Conservation (phyloP, 345 rosid genomes). For the Firmiana major region DNA sequence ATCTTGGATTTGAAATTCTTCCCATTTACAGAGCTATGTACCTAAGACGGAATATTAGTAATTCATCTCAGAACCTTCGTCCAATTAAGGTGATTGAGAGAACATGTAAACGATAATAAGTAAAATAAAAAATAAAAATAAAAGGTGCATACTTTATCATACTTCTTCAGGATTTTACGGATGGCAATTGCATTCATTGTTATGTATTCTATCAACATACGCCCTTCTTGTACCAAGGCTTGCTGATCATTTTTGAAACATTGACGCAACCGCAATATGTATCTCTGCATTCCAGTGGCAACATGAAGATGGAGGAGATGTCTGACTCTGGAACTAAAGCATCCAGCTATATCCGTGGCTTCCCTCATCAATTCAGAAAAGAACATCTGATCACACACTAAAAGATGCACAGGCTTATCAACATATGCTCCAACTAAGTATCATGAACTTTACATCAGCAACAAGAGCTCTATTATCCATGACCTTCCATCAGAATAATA, state of each 20-base stretch:
- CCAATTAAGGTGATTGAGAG: neutral
- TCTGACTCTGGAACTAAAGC: conserved; percentile 71
- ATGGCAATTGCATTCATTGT: conserved; percentile 89
- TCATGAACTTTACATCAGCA: neutral
- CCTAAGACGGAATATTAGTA: conserved; percentile 33
- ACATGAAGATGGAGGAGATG: conserved; percentile 79
- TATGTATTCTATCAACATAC: conserved; percentile 68
- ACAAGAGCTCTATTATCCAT: neutral
- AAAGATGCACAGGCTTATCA: conserved; percentile 19
- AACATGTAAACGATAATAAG: neutral
- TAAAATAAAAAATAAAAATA: neutral
- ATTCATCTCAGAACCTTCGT: neutral
- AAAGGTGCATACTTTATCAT: conserved; percentile 61
- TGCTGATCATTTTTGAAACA: conserved; percentile 63
- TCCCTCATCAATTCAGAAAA: conserved; percentile 82
- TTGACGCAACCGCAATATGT: conserved; percentile 40
- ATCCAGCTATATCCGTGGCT: conserved; percentile 76
- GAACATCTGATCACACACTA: conserved; percentile 83
- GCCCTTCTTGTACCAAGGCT: conserved; percentile 61
- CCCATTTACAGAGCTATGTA: conserved; percentile 80
- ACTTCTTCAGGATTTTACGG: conserved; percentile 87
- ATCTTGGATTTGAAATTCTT: conserved; percentile 73
- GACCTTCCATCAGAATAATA: neutral
- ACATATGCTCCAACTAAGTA: neutral
- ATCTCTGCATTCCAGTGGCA: conserved; percentile 69